Evolutionary conservation across 2,329 filamentous ascomycete species (phyloP), one percentile per base, ranked within the genome.

Genomic region (Ophiocordyceps camponoti-leonardi): DNA sequence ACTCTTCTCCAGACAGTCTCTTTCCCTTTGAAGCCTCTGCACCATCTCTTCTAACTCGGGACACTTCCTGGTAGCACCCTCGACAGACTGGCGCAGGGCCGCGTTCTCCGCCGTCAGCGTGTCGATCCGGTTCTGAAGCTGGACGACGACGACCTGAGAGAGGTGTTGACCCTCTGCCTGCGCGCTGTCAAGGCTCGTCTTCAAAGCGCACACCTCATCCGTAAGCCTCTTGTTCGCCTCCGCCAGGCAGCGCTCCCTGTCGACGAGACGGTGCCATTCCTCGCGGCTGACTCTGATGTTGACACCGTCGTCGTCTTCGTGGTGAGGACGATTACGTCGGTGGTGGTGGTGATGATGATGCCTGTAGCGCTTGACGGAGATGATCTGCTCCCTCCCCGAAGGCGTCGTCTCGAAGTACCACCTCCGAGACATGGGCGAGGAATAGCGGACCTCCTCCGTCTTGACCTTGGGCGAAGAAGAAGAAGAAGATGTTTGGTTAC

Each of bases 341-440:
- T 52, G 53, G 45, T 58, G 55, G 42, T 58, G 53, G 37, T 61
- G 54, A 41, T 49, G 46, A 19, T 63, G 58, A 3, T 63, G 64
- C 46, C 57, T 58, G 18, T 63, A 64, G 45, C 62, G 60, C 52
- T 65, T 66, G 56, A 67, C 50, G 41, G 59, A 54, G 22, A 67
- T 62, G 45, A 62, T 62, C 47, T 64, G 62, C 28, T 55, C 53
- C 33, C 53, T 56, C 18, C 62, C 64, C 13, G 56, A 53, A 12
- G 60, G 50, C 7, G 54, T 52, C 14, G 59, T 60, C 50, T 66
- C 62, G 49, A 66, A 51, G 44, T 58, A 65, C 51, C 57, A 61
- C 20, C 57, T 59, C 47, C 56, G 55, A 47, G 62, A 58, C 63
- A 67, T 65, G 40, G 41, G 40, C 10, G 30, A 23, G 14, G 31